Evolutionary conservation across 345 rosid species (phyloP), one percentile per base, ranked within the genome.

Genomic region (Gossypium rotundifolium): DNA sequence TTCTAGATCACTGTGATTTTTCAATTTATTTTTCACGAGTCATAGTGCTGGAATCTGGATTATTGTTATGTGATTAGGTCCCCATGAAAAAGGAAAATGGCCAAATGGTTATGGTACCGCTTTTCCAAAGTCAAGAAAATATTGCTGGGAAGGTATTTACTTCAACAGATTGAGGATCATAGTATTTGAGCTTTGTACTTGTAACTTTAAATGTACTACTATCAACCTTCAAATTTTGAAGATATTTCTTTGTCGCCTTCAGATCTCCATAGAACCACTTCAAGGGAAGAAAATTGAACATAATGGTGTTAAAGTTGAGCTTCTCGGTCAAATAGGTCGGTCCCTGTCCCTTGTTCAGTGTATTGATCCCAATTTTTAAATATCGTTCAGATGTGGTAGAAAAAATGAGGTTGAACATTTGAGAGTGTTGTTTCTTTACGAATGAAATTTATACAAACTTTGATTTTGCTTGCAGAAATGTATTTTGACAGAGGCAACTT

Each of bases 221-320:
- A 20, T 66, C 12, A 25, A 20, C 12, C 33, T 17, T 17, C 46
- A 45, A 7, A 1, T n/a, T 74, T 49, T 62, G 9, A 74, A 27
- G 40, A 14, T 3, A 67, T 73, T 60, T 33, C 13, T 58, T 29
- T 54, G 42, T 74, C 8, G 46, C 73, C 71, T 80, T 68, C 78
- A 93, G 99, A 82, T 95, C 55, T 82, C 85, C 22, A 74, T 95
- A 78, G 99, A 93, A 74, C 98, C 97, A 74, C 74, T 84, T 83
- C 96, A 83, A 81, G 99, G 98, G 87, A 91, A 93, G 78, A 95
- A 91, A 78, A 88, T 93, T 68, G 99, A 95, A 72, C 99, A 93
- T 78, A 93, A 91, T 81, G 98, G 99, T 78, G 88, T 93, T 17
- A 95, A 93, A 87, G 88, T 93, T 80, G 98, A 95, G 80, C 96